Evolutionary conservation across 208 protist genomes (phyloP), one percentile per base, ranked within the genome.

Genomic region (Acanthamoeba triangularis): DNA sequence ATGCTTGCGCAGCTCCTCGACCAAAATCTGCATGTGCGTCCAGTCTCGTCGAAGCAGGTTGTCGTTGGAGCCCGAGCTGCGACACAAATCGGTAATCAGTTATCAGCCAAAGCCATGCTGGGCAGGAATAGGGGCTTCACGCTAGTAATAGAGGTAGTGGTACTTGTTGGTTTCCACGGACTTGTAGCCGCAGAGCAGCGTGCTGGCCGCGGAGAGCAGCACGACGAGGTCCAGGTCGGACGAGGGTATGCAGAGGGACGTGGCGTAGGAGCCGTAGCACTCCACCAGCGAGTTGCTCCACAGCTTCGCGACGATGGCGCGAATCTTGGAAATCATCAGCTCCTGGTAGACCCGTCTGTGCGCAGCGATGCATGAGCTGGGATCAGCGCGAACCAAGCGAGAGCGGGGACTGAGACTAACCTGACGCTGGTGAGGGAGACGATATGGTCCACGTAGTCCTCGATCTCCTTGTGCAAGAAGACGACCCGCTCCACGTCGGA

Each of bases 231-330:
- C 87, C 8, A 93, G 65, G 28, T 93, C 87, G 37, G 41, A 59
- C 16, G 87, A 93, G 8, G 87, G 87, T 33, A 93, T 93, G 61
- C 59, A 67, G 20, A 93, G 65, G 7, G 41, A 44, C 14, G 87
- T 93, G 14, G 87, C 87, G n/a, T 59, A 93, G 65, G 87, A 93
- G 33, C 87, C 87, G 30, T 93, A 93, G 87, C 87, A 93, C 33
- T 93, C 87, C 33, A 93, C 87, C 37, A 25, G 33, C 28, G 87
- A 44, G 47, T 93, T 56, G 59, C 41, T 44, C 87, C 87, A 93
- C 28, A 93, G 87, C n/a, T 67, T 18, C 11, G 33, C 16, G 7
- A 93, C 87, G 23, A 93, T 78, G 23, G 56, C 44, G 35, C 87
- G 33, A 5, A 93, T 93, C 87, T 93, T 93, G 18, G n/a, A 30